These are phyloP conservation scores for Cardamine resedifolia DNA, from an alignment of 345 rosid species.

Conservation along the genomic window DNA sequence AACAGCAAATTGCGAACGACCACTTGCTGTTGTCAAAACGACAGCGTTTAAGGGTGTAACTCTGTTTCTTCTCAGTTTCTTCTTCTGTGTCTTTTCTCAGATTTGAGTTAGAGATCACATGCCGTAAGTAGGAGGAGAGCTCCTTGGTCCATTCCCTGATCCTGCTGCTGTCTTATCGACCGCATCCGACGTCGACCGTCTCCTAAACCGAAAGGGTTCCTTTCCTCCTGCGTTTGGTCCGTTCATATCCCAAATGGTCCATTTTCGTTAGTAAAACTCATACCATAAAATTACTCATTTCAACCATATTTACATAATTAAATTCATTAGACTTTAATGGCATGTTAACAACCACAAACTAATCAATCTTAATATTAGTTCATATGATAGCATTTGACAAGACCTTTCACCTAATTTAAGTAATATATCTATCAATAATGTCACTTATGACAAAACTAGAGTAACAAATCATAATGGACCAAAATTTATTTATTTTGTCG, in stretches of 20 bases:
- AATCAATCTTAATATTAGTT: not conserved
- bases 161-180: slow-evolving; percentile 56
- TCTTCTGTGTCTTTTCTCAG: not conserved
- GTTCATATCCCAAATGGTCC: slow-evolving; percentile 30
- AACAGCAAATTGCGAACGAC: not conserved
- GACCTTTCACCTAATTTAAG: slow-evolving; percentile 1
- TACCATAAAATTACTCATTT: not conserved
- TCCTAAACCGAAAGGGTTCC: slow-evolving; percentile 76
- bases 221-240: slow-evolving; percentile 64
- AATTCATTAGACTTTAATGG: not conserved
- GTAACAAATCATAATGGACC: not conserved
- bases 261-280: slow-evolving; percentile 31
- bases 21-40: slow-evolving; percentile 10
- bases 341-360: not conserved
- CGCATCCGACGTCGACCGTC: slow-evolving; percentile 75
- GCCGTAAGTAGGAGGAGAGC: slow-evolving; percentile 79
- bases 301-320: not conserved
- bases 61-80: slow-evolving; percentile 1
- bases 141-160: slow-evolving; percentile 64
- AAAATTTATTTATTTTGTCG: not conserved
- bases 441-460: not conserved
- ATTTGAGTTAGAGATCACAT: slow-evolving; percentile 51
- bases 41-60: not conserved
- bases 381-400: not conserved
- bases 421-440: not conserved